A percentile compares a stretch with the other conserved stretches of the same genome.
Evolutionary conservation across 1,139 yeast genomes (phyloP).

Genomic region (Candida anutae): DNA sequence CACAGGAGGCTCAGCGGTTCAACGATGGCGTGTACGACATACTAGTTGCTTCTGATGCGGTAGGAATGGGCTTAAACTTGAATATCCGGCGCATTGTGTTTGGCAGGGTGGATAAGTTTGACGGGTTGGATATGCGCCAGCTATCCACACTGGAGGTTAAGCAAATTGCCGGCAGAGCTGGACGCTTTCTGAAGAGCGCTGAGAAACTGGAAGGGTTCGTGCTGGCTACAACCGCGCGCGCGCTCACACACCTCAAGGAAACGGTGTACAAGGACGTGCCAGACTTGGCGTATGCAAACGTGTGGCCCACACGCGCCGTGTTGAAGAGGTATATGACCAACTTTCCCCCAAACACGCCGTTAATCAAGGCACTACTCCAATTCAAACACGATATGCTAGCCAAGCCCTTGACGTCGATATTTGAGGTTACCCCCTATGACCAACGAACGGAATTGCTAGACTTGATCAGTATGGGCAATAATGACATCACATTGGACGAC

Average conservation of each 20-base stretch:
- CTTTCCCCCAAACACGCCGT: slow-evolving; percentile 41
- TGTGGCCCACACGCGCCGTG: slow-evolving; percentile 65
- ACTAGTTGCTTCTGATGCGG: slow-evolving; percentile 91
- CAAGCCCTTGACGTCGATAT: slow-evolving; percentile 26
- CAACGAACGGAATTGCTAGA: slow-evolving; percentile 36
- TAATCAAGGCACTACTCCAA: slow-evolving; percentile 36
- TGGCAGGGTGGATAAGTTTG: slow-evolving; percentile 57
- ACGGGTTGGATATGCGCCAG: slow-evolving; percentile 47
- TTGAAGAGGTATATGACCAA: slow-evolving; percentile 53
- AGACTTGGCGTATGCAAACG: slow-evolving; percentile 45
- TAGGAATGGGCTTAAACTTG: slow-evolving; percentile 94
- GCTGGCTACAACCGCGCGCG: slow-evolving; percentile 41
- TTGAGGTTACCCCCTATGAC: slow-evolving; percentile 35
- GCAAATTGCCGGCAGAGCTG: slow-evolving; percentile 97
- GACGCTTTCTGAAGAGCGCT: slow-evolving; percentile 47
- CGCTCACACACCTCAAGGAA: slow-evolving; percentile 33
- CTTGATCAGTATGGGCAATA: slow-evolving; percentile 30
- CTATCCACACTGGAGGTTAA: slow-evolving; percentile 63
- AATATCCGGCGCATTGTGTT: slow-evolving; percentile 77
- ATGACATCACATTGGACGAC: slow-evolving; percentile 35
- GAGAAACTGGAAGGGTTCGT: slow-evolving; percentile 53
- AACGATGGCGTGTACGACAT: slow-evolving; percentile 71
- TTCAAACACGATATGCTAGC: slow-evolving; percentile 35
- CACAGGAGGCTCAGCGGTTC: slow-evolving; percentile 73
- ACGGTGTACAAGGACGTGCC: slow-evolving; percentile 41